phyloP scores from a whole-genome alignment of 108 stramenopile genomes.

The Poteriospumella lacustris region DNA sequence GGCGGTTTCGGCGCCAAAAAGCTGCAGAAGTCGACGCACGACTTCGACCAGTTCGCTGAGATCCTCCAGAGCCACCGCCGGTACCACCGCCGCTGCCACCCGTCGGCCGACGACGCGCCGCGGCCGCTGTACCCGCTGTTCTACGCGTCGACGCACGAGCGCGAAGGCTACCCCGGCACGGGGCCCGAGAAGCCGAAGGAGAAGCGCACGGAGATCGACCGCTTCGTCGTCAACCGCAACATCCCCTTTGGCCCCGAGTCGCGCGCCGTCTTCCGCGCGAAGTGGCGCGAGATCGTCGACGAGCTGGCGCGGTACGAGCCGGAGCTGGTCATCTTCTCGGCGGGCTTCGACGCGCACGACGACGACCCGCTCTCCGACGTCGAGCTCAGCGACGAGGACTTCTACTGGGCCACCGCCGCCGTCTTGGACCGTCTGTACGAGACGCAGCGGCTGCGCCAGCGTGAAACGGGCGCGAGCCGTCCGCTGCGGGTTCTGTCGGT shows the following conservation, averaged over 20 bases:
- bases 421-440: too few species aligned
- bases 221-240: not conserved
- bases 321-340: conserved; percentile 92
- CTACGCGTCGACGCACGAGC: conserved; percentile 47
- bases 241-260: not conserved
- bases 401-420: not conserved
- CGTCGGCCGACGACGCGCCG: too few species aligned
- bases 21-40: too few species aligned
- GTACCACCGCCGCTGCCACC: too few species aligned
- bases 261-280: conserved; percentile 5
- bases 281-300: conserved; percentile 36
- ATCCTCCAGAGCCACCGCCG: too few species aligned
- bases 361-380: conserved; percentile 6
- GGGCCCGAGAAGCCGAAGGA: not conserved
- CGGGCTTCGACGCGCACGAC: conserved; percentile 90
- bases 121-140: not conserved
- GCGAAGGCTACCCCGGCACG: conserved; percentile 20
- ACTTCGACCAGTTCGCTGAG: too few species aligned
- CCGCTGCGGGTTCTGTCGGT: not conserved
- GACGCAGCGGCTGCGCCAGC: too few species aligned
- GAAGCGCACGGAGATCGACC: too few species aligned
- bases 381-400: conserved; percentile 10
- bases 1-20: too few species aligned
- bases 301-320: conserved; percentile 72
- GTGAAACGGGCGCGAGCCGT: not conserved